Conservation (phyloP, 1,284 basidiomycete genomes). For the Wallemia mellicola region DNA sequence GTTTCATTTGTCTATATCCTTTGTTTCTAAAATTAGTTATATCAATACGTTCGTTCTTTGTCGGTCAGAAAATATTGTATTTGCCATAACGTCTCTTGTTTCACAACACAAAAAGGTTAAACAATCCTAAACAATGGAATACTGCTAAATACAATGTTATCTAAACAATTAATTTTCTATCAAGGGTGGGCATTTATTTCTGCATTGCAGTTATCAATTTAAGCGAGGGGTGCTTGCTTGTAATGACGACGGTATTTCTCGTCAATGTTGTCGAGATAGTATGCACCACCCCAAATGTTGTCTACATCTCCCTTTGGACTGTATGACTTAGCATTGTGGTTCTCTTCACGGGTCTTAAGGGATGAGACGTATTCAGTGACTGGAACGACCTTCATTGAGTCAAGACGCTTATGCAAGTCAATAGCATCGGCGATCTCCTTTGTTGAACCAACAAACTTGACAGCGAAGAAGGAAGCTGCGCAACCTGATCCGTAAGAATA, state of each 20-base stretch:
- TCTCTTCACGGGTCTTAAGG: conserved; percentile 60
- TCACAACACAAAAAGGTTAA: too few species aligned
- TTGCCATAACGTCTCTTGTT: too few species aligned
- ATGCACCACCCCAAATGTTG: conserved; percentile 78
- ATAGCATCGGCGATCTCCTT: conserved; percentile 46
- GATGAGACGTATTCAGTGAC: conserved; percentile 43
- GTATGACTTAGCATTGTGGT: conserved; percentile 74
- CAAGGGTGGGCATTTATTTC: neutral
- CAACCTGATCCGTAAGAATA: conserved; percentile 86
- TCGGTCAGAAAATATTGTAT: neutral
- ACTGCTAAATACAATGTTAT: neutral
- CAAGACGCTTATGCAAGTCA: conserved; percentile 44
- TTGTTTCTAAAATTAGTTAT: too few species aligned
- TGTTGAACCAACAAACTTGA: conserved; percentile 60
- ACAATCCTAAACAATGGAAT: neutral
- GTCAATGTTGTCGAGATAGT: conserved; percentile 81
- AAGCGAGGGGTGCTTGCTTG: conserved; percentile 6
- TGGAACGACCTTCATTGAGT: conserved; percentile 63
- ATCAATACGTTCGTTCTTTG: neutral
- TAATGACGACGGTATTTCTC: conserved; percentile 79
- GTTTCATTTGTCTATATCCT: neutral
- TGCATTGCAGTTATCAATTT: neutral
- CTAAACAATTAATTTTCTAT: neutral
- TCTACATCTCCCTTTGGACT: conserved; percentile 56
- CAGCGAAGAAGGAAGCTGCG: conserved; percentile 65